Percentiles rank a stretch among this genome's conserved stretches.
Evolutionary conservation across 805 yeast genomes (phyloP).

Genomic region (Debaryomyces maramus): DNA sequence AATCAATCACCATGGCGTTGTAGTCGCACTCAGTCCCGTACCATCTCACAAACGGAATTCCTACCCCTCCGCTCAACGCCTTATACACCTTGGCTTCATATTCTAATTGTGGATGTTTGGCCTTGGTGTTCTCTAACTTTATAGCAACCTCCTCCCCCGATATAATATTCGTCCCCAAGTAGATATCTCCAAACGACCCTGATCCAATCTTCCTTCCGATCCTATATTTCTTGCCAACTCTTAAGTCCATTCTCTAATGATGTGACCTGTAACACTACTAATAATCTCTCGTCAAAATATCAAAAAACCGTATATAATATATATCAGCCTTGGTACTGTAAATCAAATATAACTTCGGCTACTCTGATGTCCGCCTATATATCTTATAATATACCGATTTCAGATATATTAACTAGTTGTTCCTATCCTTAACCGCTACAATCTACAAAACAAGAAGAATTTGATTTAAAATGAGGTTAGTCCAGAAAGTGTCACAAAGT

Average conservation of each 20-base stretch:
- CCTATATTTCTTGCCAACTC: conserved; percentile 84
- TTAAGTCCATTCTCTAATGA: conserved; percentile 9
- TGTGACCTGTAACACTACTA: background rate
- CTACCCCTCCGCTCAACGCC: conserved; percentile 93
- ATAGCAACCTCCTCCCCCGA: conserved; percentile 98
- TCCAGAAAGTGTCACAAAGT: background rate
- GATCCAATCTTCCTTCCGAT: conserved; percentile 95
- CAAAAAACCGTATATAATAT: no score
- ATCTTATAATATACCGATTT: background rate
- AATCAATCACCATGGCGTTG: conserved; percentile 94
- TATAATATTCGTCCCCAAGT: conserved; percentile 87
- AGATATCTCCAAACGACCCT: conserved; percentile 97
- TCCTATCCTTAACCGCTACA: background rate
- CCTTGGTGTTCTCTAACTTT: conserved; percentile 83
- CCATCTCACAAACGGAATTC: conserved; percentile 96
- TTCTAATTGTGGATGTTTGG: conserved; percentile 95
- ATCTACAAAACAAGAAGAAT: background rate
- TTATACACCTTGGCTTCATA: conserved; percentile 96
- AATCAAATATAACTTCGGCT: background rate
- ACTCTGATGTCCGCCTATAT: background rate
- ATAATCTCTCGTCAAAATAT: no score
- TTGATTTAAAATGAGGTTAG: background rate
- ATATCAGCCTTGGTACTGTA: no score
- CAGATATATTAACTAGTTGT: background rate
- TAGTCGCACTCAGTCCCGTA: conserved; percentile 91